phyloP scores from a whole-genome alignment of 352 stramenopile genomes.

The Globisporangium takayamanum region DNA sequence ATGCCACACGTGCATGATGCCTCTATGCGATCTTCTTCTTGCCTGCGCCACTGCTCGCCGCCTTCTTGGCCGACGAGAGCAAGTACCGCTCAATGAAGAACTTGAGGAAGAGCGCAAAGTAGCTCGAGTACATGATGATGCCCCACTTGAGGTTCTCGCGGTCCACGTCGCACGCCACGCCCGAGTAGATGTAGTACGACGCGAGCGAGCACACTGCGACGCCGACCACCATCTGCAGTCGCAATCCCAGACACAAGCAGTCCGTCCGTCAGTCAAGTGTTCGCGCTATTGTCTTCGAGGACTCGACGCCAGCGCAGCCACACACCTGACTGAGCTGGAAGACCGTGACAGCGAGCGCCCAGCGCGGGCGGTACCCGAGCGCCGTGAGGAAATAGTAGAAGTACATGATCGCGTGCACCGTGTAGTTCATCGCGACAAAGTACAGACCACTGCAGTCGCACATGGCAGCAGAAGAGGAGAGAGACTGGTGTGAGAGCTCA shows the following conservation, averaged over 20 bases:
- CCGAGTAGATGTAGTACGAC: constrained; percentile 76
- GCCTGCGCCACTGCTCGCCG: constrained; percentile 1
- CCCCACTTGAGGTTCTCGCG: constrained; percentile 84
- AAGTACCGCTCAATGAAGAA: constrained; percentile 90
- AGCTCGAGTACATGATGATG: constrained; percentile 93
- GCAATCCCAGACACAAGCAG: not conserved
- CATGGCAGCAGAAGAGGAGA: constrained; percentile 2
- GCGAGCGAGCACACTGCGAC: constrained; percentile 63
- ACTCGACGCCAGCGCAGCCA: not conserved
- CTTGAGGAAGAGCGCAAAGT: constrained; percentile 91
- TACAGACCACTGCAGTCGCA: constrained; percentile 78
- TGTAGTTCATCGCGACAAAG: constrained; percentile 98
- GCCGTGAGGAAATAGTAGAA: constrained; percentile 93
- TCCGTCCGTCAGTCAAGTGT: not conserved
- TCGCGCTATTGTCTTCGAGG: not conserved
- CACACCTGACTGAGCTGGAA: constrained; percentile 89
- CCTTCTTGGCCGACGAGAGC: constrained; percentile 36
- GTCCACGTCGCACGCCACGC: constrained; percentile 66
- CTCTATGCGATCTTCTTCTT: constrained; percentile 30
- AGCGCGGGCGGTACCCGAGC: constrained; percentile 66
- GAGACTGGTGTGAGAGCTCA: not conserved
- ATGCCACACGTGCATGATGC: too few relatives aligned
- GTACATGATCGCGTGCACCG: constrained; percentile 97
- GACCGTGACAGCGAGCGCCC: constrained; percentile 83
- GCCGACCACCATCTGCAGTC: constrained; percentile 58